These are phyloP conservation scores for Salix viminalis DNA, from an alignment of 345 rosid species.

Conservation along the genomic window DNA sequence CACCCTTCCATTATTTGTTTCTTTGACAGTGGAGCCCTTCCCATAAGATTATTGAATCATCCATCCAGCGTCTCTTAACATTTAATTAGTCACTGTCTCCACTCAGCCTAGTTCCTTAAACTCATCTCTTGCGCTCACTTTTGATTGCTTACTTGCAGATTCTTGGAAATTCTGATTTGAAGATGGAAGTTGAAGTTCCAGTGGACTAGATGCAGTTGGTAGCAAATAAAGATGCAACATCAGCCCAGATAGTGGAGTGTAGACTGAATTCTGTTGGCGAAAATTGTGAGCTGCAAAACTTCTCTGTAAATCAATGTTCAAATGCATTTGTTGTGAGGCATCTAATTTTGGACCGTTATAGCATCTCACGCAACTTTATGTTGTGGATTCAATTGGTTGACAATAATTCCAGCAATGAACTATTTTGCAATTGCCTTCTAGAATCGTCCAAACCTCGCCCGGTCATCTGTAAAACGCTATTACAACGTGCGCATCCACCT, in stretches of 20 bases:
- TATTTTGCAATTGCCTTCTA: background rate
- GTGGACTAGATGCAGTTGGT: slow-evolving; percentile 43
- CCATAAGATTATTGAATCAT: background rate
- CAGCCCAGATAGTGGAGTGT: background rate
- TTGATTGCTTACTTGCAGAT: slow-evolving; percentile 36
- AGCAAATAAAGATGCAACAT: background rate
- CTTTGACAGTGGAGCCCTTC: background rate
- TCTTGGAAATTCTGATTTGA: slow-evolving; percentile 52
- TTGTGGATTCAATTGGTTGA: background rate
- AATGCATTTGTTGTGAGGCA: background rate
- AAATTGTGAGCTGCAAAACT: background rate
- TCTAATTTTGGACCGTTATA: background rate
- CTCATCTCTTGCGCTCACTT: background rate
- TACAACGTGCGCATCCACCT: too few species aligned
- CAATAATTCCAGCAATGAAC: too few species aligned
- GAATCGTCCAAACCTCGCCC: background rate
- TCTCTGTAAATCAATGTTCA: background rate
- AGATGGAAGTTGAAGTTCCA: slow-evolving; percentile 79
- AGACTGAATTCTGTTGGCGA: background rate
- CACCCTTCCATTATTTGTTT: background rate
- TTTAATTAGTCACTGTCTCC: background rate
- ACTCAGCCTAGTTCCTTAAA: background rate
- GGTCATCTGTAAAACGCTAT: background rate
- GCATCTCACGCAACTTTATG: background rate
- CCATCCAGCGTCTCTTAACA: background rate